These are phyloP conservation scores for Ophiostoma piceae DNA, from an alignment of 2,329 filamentous ascomycete species.

Conservation along the genomic window DNA sequence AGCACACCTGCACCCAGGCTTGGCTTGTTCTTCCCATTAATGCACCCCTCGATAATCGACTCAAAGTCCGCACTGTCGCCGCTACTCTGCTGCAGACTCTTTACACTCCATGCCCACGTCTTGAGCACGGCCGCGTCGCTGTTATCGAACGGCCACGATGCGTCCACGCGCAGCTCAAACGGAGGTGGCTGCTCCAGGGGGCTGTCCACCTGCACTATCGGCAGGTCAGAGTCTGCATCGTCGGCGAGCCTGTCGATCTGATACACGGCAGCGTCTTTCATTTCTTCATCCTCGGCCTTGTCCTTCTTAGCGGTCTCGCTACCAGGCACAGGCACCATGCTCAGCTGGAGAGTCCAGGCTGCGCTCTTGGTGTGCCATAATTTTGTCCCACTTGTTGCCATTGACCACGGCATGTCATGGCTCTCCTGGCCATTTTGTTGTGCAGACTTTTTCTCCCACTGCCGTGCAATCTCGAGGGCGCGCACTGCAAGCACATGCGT, in stretches of 20 bases:
- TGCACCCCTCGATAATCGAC: slow-evolving; percentile 22
- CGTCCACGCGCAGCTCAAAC: slow-evolving; percentile 26
- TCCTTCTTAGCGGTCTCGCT: neutral
- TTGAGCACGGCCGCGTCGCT: slow-evolving; percentile 16
- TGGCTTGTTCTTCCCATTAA: slow-evolving; percentile 23
- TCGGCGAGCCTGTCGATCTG: slow-evolving; percentile 35
- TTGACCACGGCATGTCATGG: slow-evolving; percentile 30
- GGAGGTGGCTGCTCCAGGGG: slow-evolving; percentile 21
- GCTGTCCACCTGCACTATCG: slow-evolving; percentile 33
- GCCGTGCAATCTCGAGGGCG: slow-evolving; percentile 31
- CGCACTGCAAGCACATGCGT: slow-evolving; percentile 39
- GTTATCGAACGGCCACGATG: slow-evolving; percentile 23
- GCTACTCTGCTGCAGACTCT: neutral
- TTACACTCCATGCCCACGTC: slow-evolving; percentile 24
- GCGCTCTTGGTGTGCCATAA: slow-evolving; percentile 28
- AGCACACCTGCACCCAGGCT: neutral
- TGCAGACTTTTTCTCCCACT: slow-evolving; percentile 12
- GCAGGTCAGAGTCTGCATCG: slow-evolving; percentile 22
- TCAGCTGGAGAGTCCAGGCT: slow-evolving; percentile 34
- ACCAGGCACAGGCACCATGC: slow-evolving; percentile 12
- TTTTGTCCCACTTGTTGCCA: slow-evolving; percentile 22
- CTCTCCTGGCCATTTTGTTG: slow-evolving; percentile 11
- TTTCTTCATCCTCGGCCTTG: neutral
- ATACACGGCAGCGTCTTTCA: neutral
- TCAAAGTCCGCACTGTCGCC: slow-evolving; percentile 5